Base-by-base conservation (phyloP, 441 rosid genomes). In the Manihot esculenta region DNA sequence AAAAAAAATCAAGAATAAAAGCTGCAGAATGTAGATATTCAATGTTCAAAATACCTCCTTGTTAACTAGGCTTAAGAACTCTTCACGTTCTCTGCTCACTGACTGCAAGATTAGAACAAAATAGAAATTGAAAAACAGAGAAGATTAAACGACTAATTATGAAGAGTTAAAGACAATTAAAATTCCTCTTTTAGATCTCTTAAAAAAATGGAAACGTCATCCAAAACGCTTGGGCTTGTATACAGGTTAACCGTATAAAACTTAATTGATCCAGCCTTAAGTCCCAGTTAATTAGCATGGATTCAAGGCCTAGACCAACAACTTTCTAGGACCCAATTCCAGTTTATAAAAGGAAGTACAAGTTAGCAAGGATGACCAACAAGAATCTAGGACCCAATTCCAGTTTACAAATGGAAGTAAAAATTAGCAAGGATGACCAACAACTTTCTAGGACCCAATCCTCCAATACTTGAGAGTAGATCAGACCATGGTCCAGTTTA, bases 71-170 rank as follows among this genome's bases (percentile, higher is more conserved):
- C 85, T 60, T 73, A 95, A 79, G 83, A 95, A 92, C 69, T 89
- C 98, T 76, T 95, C 98, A 7, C 97, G 97, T 85, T 93, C 98
- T 48, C 85, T 75, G 73, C 93, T 89, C 23, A 93, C 99, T 30
- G 98, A 94, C 99, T 94, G 87, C 84, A 80, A 74, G 66, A 79
- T 75, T 23, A 68, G 66, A 30, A 71, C 56, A 60, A 35, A 35
- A 57, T 33, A 70, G 48, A 68, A 75, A 59, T 35, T 53, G 72
- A 53, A n/a, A 64, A 44, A 58, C 14, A 33, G 24, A 64, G 57
- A 67, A 67, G 26, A 35, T 23, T 9, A 33, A 3, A 27, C 48
- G 17, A 3, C 11, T 26, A 17, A 27, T 20, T 33, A 30, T 1
- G 11, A 54, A 51, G 38, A 35, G 5, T 5, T 35, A 35, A 35